Base-by-base conservation (phyloP, 2,329 filamentous ascomycete genomes). In the Penicillium brasilianum region DNA sequence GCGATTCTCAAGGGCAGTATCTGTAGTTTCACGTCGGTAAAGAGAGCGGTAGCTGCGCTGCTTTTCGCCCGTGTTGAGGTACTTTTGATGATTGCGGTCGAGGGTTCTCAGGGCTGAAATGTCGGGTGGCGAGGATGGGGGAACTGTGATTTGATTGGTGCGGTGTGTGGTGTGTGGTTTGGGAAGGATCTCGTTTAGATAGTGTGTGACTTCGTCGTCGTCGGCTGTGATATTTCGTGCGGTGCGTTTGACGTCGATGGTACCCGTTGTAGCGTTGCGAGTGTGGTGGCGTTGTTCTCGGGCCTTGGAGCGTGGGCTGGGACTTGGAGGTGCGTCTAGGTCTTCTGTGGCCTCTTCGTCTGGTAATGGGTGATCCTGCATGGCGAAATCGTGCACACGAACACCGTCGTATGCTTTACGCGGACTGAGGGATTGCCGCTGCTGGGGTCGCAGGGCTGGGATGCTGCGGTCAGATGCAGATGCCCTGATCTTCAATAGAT, bases 221-320 rank as follows among this genome's bases (percentile, higher is more conserved):
- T 72, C 71, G 14, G 70, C 62, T 20, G 66, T 61, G 55, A 73
- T 64, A 9, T 66, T 62, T 53, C 66, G 66, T 10, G 66, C 57
- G 34, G 61, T 65, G 22, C 66, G 69, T 54, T 69, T 69, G 22
- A 71, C 55, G 41, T 75, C 68, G 9, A 71, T 44, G 28, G 69
- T 65, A 25, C 61, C 57, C 46, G 66, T 62, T 9, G 64, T 64
- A n/a, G 62, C 49, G 37, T 58, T 64, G 36, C 63, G 65, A 8
- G 57, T 41, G 43, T 66, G 65, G 25, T 32, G 41, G 14, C 66
- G 65, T 10, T 61, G 57, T 48, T 65, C 68, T 28, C 70, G 68
- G n/a, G 67, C 66, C 59, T 77, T 77, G 30, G 71, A 74, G 7
- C 71, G 74, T 28, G 72, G 74, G 55, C 74, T 76, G 34, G 75